A percentile compares a stretch with the other conserved stretches of the same genome.
phyloP scores from a whole-genome alignment of 441 rosid species.

The Adansonia grandidieri region DNA sequence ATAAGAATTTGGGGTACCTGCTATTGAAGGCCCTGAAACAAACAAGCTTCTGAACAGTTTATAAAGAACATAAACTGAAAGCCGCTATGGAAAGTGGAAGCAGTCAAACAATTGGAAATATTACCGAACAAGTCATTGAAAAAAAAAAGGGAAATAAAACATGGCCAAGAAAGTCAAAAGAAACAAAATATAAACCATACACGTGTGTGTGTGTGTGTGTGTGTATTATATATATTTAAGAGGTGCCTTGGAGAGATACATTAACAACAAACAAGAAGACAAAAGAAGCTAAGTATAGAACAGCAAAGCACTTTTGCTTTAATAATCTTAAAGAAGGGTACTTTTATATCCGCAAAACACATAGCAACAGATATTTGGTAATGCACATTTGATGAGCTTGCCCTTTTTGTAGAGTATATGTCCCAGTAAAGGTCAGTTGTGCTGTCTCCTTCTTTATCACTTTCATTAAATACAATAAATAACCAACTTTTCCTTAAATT shows the following conservation, averaged over 20 bases:
- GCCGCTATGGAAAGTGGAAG: neutral
- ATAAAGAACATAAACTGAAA: neutral
- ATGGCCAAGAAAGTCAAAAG: neutral
- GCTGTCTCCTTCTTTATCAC: neutral
- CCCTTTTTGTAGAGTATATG: neutral
- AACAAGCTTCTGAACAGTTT: slow-evolving; percentile 6
- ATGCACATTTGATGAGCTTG: neutral
- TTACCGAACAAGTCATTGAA: neutral
- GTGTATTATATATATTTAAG: too few species aligned
- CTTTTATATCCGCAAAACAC: neutral
- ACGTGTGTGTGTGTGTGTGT: too few species aligned
- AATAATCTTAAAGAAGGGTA: neutral
- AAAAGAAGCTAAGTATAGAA: neutral
- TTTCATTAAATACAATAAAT: neutral
- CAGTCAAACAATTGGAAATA: neutral
- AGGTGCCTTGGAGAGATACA: neutral
- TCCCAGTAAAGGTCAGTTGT: neutral
- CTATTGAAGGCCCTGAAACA: too few species aligned
- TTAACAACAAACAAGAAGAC: slow-evolving; percentile 1
- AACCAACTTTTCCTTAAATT: neutral
- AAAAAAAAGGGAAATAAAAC: neutral
- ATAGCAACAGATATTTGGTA: neutral
- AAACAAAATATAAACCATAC: neutral
- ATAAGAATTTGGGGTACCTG: too few species aligned
- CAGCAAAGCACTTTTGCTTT: neutral